Evolutionary conservation across 2,329 filamentous ascomycete species (phyloP).

Genomic region (Pseudogymnoascus sp.): DNA sequence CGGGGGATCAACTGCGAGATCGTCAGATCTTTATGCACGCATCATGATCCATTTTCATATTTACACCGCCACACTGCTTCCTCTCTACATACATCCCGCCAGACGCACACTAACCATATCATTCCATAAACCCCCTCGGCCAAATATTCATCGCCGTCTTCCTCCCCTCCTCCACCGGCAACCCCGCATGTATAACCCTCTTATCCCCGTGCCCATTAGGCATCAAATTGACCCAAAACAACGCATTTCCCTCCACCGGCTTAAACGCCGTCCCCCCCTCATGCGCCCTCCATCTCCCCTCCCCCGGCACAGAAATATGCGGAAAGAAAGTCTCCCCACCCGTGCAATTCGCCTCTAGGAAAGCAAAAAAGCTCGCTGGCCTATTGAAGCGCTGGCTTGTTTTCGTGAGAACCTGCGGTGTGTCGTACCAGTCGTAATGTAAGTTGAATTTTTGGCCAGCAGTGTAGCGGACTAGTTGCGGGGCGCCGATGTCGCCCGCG

Average conservation of each 20-base stretch:
- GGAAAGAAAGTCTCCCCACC: conserved; percentile 16
- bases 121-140: conserved; percentile 21
- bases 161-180: conserved; percentile 33
- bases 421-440: conserved; percentile 14
- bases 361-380: conserved; percentile 16
- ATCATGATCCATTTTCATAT: not conserved
- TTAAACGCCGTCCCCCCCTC: conserved; percentile 35
- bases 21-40: not conserved
- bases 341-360: conserved; percentile 16
- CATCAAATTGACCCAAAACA: conserved; percentile 40
- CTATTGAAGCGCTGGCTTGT: conserved; percentile 18
- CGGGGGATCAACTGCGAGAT: not conserved
- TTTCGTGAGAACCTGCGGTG: conserved; percentile 6
- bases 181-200: conserved; percentile 36
- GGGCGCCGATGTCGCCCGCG: not conserved
- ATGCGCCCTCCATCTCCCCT: conserved; percentile 30
- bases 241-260: conserved; percentile 35
- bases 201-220: conserved; percentile 35
- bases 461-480: conserved; percentile 8
- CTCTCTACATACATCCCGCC: not conserved
- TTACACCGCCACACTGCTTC: not conserved
- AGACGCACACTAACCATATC: no score
- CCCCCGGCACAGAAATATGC: not conserved
- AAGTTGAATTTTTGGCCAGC: conserved; percentile 10
- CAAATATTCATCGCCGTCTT: conserved; percentile 43